Evolutionary conservation across 805 yeast genomes (phyloP).

Genomic region (Lachancea nothofagi): DNA sequence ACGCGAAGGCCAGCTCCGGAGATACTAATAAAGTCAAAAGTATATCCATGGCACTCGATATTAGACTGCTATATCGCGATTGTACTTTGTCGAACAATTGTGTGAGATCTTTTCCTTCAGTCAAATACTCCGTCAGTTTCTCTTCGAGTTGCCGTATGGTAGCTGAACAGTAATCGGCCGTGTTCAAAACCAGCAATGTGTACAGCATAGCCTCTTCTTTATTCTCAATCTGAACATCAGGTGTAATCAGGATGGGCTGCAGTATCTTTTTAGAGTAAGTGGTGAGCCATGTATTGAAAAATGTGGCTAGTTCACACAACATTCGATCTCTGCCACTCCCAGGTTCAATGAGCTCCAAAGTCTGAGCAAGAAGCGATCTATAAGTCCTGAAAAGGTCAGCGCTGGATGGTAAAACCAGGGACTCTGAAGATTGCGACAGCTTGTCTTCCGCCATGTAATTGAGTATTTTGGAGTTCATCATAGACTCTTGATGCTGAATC

Average conservation of each 20-base stretch:
- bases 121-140: slow-evolving; percentile 41
- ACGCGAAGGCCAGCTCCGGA: slow-evolving; percentile 56
- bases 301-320: slow-evolving; percentile 41
- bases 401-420: slow-evolving; percentile 76
- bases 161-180: slow-evolving; percentile 81
- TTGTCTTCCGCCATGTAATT: slow-evolving; percentile 58
- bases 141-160: slow-evolving; percentile 76
- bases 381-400: slow-evolving; percentile 80
- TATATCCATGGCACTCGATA: slow-evolving; percentile 51
- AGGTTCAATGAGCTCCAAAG: slow-evolving; percentile 49
- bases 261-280: slow-evolving; percentile 52
- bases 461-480: slow-evolving; percentile 54
- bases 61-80: slow-evolving; percentile 50
- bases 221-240: slow-evolving; percentile 36
- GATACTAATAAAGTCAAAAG: slow-evolving; percentile 52
- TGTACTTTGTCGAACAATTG: slow-evolving; percentile 49
- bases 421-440: slow-evolving; percentile 46
- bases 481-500: slow-evolving; percentile 77
- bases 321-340: slow-evolving; percentile 34
- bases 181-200: slow-evolving; percentile 69
- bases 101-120: slow-evolving; percentile 39
- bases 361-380: slow-evolving; percentile 65
- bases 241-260: slow-evolving; percentile 43
- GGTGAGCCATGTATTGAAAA: slow-evolving; percentile 62
- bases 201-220: slow-evolving; percentile 57